A percentile compares a stretch with the other conserved stretches of the same genome.
These are phyloP conservation scores for Detonula confervacea DNA, from an alignment of 352 stramenopile species.

Conservation along the genomic window DNA sequence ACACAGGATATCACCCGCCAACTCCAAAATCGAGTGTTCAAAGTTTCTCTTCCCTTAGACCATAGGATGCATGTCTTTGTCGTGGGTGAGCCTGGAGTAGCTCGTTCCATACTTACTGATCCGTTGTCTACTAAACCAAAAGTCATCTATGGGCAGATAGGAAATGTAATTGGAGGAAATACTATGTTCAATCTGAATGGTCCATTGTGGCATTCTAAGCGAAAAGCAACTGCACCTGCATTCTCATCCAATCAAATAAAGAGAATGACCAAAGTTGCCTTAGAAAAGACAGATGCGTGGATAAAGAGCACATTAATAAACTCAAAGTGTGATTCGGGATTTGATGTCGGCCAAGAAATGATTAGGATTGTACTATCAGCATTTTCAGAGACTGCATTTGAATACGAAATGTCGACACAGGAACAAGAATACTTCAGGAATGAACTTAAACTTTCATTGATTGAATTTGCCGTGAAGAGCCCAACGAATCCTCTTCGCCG, in stretches of 20 bases:
- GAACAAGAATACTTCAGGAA: constrained; percentile 39
- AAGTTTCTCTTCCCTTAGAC: not conserved
- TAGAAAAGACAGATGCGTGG: constrained; percentile 54
- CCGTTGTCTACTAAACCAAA: not conserved
- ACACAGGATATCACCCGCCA: constrained; percentile 2
- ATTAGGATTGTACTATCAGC: constrained; percentile 15
- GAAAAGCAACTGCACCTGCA: constrained; percentile 49
- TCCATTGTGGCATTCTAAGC: constrained; percentile 37
- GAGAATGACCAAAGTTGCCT: constrained; percentile 55
- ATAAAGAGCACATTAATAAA: constrained; percentile 25
- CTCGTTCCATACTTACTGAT: constrained; percentile 16
- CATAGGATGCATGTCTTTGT: not conserved
- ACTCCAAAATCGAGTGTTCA: constrained; percentile 12
- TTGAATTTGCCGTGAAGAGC: constrained; percentile 44
- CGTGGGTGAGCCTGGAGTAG: not conserved
- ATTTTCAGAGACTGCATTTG: constrained; percentile 53
- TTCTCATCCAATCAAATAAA: constrained; percentile 55
- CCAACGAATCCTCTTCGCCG: constrained; percentile 32
- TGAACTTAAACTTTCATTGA: constrained; percentile 35
- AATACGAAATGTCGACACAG: constrained; percentile 19
- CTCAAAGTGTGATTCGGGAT: constrained; percentile 16
- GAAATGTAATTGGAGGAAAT: constrained; percentile 4
- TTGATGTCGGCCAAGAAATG: constrained; percentile 58
- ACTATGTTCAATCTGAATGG: constrained; percentile 43
- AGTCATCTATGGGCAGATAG: not conserved